Base-by-base conservation (phyloP, 2,329 filamentous ascomycete species). In the Apiospora hydei region DNA sequence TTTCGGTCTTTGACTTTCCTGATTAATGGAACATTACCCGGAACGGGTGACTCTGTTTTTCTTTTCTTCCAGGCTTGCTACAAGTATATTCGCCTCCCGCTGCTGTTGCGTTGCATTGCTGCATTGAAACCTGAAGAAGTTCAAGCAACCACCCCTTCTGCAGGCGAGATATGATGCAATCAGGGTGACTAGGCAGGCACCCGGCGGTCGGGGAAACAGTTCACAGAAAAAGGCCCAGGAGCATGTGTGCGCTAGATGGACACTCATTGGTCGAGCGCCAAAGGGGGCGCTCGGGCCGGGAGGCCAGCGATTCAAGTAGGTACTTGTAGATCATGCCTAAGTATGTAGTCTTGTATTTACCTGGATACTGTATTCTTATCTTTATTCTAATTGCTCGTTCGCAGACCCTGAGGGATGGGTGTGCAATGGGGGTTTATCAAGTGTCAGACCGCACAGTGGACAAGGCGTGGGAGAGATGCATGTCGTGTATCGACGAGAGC, bases 401-500 rank as follows among this genome's bases (percentile, higher is more conserved):
- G 16, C 2, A 18, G 21, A 41, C 26, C 26, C 21, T 13, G 51
- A 34, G 51, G 34, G 34, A 14, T 46, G 43, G 44, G 11, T 57
- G 26, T 21, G 21, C 10, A n/a, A n/a, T 49, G 21, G 51, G 51
- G 46, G 46, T 8, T 21, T 57, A 11, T 64, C 4, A 13, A 14
- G 53, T 34, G 34, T 64, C 57, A 64, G 57, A 41, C 57, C 57
- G 57, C 57, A 64, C 14, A 4, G n/a, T 14, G 57, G 34, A 41
- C 30, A 64, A 64, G 57, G 57, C 57, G 57, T 64, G 18, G 4
- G 38, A 41, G 57, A 41, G 57, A 64, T 64, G 57, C 57, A 64
- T 64, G 21, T 41, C 57, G 57, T 64, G 57, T 64, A 64, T 64
- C 57, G 57, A 64, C n/a, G 34, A 41, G 57, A n/a, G 57, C 57